These are phyloP conservation scores for Tuber aestivum DNA, from an alignment of 495 filamentous ascomycete species.

Conservation along the genomic window DNA sequence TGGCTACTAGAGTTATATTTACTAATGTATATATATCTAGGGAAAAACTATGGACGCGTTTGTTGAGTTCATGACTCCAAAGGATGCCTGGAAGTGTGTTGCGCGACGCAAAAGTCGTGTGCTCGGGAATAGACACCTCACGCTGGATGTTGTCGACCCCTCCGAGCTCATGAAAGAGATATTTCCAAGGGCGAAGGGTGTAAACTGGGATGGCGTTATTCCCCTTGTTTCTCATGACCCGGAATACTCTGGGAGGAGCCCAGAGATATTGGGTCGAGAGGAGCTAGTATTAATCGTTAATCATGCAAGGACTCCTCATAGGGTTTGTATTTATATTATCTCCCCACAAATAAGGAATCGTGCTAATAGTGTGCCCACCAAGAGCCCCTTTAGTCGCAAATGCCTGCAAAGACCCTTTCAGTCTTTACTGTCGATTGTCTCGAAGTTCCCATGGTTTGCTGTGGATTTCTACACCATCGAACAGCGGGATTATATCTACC, in stretches of 20 bases:
- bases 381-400: conserved; percentile 43
- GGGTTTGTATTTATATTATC: conserved; percentile 27
- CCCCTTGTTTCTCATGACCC: conserved; percentile 29
- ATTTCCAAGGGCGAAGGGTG: conserved; percentile 42
- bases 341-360: neutral
- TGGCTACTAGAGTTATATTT: neutral
- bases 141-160: conserved; percentile 40
- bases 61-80: conserved; percentile 41
- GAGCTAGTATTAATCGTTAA: conserved; percentile 42
- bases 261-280: conserved; percentile 39
- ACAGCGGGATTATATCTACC: conserved; percentile 42
- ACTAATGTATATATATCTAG: conserved; percentile 19
- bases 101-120: conserved; percentile 40
- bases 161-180: conserved; percentile 43
- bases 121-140: conserved; percentile 40
- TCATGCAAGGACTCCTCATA: conserved; percentile 42
- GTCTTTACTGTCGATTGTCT: conserved; percentile 42
- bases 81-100: conserved; percentile 43
- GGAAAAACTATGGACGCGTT: conserved; percentile 44
- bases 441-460: conserved; percentile 43
- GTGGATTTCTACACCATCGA: conserved; percentile 39
- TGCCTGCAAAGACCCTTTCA: conserved; percentile 42
- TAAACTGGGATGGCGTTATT: conserved; percentile 42
- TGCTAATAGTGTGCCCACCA: conserved; percentile 17
- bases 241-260: conserved; percentile 22